A percentile compares a stretch with the other conserved stretches of the same genome.
Conservation (phyloP, 768 basidiomycete genomes). For the Pleurotus pulmonarius region DNA sequence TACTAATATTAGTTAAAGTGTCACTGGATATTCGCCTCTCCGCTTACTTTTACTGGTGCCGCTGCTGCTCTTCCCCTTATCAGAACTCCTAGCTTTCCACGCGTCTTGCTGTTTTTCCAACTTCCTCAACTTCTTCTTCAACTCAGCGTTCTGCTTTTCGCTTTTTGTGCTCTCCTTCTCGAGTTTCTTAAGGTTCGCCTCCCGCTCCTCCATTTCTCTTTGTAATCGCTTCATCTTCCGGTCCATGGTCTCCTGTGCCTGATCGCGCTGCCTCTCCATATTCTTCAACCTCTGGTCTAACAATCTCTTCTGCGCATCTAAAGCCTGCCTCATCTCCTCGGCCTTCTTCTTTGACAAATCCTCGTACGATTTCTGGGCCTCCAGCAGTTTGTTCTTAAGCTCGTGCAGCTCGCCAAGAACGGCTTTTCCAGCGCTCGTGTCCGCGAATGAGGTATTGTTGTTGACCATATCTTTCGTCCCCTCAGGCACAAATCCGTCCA, state of each 20-base stretch:
- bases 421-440: neutral
- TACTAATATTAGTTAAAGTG: too few relatives aligned
- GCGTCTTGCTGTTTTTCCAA: neutral
- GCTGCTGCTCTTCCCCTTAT: too few relatives aligned
- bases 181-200: neutral
- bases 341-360: neutral
- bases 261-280: neutral
- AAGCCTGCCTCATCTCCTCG: neutral
- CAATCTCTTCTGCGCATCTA: neutral
- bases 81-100: neutral
- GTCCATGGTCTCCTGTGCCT: neutral
- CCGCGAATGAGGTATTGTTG: neutral
- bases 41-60: too few relatives aligned
- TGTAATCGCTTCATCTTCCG: neutral
- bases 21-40: too few relatives aligned
- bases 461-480: neutral
- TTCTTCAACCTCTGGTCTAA: neutral
- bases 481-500: neutral
- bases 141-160: neutral
- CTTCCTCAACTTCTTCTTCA: neutral
- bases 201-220: neutral
- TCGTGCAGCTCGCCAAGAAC: neutral
- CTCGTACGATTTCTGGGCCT: neutral
- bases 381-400: neutral
- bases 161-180: neutral